A percentile compares a stretch with the other conserved stretches of the same genome.
Conservation (phyloP, 768 basidiomycete genomes). For the Boletus fagicola region DNA sequence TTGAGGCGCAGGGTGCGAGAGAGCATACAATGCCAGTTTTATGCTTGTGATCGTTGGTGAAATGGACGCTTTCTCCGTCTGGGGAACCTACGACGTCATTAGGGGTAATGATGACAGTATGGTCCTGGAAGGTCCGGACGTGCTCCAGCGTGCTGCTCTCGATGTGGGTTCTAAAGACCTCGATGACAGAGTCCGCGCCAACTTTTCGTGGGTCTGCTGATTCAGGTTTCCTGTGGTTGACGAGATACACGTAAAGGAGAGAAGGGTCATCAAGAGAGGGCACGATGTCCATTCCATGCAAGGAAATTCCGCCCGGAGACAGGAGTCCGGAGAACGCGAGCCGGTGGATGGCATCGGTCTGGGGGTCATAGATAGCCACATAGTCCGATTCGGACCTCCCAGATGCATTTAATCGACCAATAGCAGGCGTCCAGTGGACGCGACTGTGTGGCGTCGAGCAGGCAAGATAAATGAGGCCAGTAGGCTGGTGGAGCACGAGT, state of each 20-base stretch:
- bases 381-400: slow-evolving; percentile 48
- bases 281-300: slow-evolving; percentile 72
- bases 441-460: slow-evolving; percentile 54
- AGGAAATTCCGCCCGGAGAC: slow-evolving; percentile 42
- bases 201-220: slow-evolving; percentile 37
- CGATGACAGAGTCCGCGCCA: slow-evolving; percentile 72
- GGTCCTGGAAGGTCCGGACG: slow-evolving; percentile 56
- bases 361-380: slow-evolving; percentile 58
- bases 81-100: slow-evolving; percentile 69
- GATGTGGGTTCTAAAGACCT: slow-evolving; percentile 59
- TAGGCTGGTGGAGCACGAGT: slow-evolving; percentile 54
- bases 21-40: slow-evolving; percentile 54
- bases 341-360: slow-evolving; percentile 42
- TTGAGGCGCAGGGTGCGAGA: background rate
- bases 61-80: slow-evolving; percentile 63
- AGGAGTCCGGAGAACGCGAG: slow-evolving; percentile 43
- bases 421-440: slow-evolving; percentile 50
- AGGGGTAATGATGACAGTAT: slow-evolving; percentile 53
- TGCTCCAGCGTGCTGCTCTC: slow-evolving; percentile 47
- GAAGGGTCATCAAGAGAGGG: slow-evolving; percentile 46
- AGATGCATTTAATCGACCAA: slow-evolving; percentile 33
- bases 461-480: slow-evolving; percentile 59
- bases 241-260: slow-evolving; percentile 61
- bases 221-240: slow-evolving; percentile 65
- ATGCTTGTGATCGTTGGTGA: slow-evolving; percentile 63